Conservation (phyloP, 2,329 filamentous ascomycete species). For the Apiospora sp. region DNA sequence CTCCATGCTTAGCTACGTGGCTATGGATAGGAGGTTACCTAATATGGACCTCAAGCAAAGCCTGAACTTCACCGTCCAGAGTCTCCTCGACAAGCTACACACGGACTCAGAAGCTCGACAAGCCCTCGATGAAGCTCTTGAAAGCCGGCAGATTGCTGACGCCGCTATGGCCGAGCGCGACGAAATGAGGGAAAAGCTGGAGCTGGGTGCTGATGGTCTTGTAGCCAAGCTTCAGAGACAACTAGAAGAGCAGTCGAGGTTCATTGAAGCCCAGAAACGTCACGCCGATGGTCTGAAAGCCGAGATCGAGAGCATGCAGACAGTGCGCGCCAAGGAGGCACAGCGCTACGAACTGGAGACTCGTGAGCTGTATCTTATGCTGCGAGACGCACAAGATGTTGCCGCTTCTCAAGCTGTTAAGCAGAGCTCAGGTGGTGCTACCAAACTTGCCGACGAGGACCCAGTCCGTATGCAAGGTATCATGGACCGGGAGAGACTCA, state of each 20-base stretch:
- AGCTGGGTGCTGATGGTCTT: slow-evolving; percentile 90
- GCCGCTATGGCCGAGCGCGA: slow-evolving; percentile 95
- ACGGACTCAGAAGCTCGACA: slow-evolving; percentile 95
- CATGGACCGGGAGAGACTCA: slow-evolving; percentile 87
- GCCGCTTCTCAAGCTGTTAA: slow-evolving; percentile 83
- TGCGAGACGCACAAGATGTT: slow-evolving; percentile 95
- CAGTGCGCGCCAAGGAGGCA: slow-evolving; percentile 85
- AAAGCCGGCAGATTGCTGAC: slow-evolving; percentile 91
- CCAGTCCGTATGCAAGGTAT: slow-evolving; percentile 88
- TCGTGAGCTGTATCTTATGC: slow-evolving; percentile 96
- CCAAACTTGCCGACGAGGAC: slow-evolving; percentile 67
- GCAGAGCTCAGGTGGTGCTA: slow-evolving; percentile 52
- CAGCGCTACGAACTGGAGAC: slow-evolving; percentile 97
- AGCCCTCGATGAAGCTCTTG: slow-evolving; percentile 88
- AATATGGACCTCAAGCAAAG: slow-evolving; percentile 99
- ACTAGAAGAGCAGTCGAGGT: slow-evolving; percentile 88
- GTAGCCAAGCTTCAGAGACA: slow-evolving; percentile 93
- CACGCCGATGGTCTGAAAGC: slow-evolving; percentile 89
- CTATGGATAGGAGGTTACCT: slow-evolving; percentile 93
- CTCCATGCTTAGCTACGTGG: slow-evolving; percentile 98
- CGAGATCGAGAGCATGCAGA: slow-evolving; percentile 86
- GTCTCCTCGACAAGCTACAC: slow-evolving; percentile 91
- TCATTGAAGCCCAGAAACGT: slow-evolving; percentile 87
- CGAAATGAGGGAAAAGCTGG: slow-evolving; percentile 88
- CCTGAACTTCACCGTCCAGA: slow-evolving; percentile 96